phyloP scores from a whole-genome alignment of 495 filamentous ascomycete genomes.

The Neurospora sp. region DNA sequence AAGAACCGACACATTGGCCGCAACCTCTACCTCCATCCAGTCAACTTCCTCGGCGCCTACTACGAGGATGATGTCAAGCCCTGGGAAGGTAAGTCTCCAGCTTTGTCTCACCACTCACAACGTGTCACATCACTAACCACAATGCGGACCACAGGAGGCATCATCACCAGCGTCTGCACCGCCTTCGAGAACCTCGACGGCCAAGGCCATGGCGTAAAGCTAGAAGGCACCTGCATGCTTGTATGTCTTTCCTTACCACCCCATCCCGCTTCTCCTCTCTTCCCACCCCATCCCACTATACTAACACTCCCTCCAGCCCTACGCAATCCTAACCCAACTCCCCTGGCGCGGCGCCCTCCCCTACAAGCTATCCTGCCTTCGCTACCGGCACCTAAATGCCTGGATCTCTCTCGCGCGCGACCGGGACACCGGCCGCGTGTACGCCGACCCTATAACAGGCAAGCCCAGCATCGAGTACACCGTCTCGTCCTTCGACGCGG shows the following conservation, averaged over 20 bases:
- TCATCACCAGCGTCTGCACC: constrained; percentile 65
- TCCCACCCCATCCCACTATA: background rate
- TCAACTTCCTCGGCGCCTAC: constrained; percentile 46
- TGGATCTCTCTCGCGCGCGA: constrained; percentile 67
- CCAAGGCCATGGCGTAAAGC: constrained; percentile 72
- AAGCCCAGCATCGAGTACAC: constrained; percentile 56
- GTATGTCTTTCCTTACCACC: background rate
- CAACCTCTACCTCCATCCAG: constrained; percentile 76
- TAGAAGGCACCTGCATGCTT: constrained; percentile 61
- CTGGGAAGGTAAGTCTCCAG: constrained; percentile 57
- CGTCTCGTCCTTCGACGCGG: constrained; percentile 57
- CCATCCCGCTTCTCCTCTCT: background rate
- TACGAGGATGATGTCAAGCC: constrained; percentile 58
- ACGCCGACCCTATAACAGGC: constrained; percentile 60
- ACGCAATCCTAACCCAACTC: constrained; percentile 40
- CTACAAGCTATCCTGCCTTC: constrained; percentile 55
- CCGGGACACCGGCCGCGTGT: constrained; percentile 61
- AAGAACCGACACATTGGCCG: constrained; percentile 78
- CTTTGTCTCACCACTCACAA: background rate
- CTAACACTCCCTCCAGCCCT: constrained; percentile 9
- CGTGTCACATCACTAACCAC: background rate
- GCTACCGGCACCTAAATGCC: constrained; percentile 50
- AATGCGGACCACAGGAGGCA: constrained; percentile 29
- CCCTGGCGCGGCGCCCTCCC: constrained; percentile 56
- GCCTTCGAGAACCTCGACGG: constrained; percentile 77